These are phyloP conservation scores for Leptomonas seymouri DNA, from an alignment of 208 protist species.

Conservation along the genomic window DNA sequence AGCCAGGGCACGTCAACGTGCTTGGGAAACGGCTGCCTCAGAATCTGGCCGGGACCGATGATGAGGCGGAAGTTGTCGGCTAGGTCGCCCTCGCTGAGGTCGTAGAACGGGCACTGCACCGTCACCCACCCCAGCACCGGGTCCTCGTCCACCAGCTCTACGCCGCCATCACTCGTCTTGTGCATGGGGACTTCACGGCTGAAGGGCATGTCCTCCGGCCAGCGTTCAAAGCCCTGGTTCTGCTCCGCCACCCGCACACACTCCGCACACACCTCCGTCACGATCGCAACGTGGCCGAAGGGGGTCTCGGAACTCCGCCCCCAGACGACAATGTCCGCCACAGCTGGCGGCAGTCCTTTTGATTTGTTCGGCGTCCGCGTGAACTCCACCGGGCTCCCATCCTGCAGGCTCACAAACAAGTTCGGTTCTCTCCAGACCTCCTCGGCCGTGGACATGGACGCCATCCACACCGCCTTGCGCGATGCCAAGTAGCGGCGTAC, in stretches of 20 bases:
- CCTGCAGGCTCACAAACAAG: constrained; percentile 33
- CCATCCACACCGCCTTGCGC: constrained; percentile 70
- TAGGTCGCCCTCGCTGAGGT: constrained; percentile 54
- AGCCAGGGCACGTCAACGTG: constrained; percentile 65
- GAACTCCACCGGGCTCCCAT: constrained; percentile 31
- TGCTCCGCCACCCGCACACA: constrained; percentile 69
- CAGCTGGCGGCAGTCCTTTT: constrained; percentile 21
- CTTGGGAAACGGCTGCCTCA: constrained; percentile 43
- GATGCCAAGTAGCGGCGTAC: constrained; percentile 70
- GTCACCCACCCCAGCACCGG: constrained; percentile 67
- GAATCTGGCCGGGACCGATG: constrained; percentile 45
- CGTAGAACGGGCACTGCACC: constrained; percentile 51
- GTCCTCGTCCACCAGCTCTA: constrained; percentile 54
- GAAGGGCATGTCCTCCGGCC: constrained; percentile 46
- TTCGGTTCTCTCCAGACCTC: constrained; percentile 49
- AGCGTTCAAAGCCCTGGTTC: constrained; percentile 66
- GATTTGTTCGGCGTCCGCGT: constrained; percentile 43
- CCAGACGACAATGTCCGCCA: constrained; percentile 75
- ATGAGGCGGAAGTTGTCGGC: constrained; percentile 64
- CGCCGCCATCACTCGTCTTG: constrained; percentile 14
- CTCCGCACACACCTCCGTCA: constrained; percentile 39
- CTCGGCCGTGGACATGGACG: constrained; percentile 52
- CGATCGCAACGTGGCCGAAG: constrained; percentile 68
- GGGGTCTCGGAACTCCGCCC: constrained; percentile 38
- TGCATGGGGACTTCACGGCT: constrained; percentile 54